Percentiles rank a stretch among this genome's conserved stretches.
Conservation (phyloP, 176 grass and related monocot species). For the Musa troglodytarum region DNA sequence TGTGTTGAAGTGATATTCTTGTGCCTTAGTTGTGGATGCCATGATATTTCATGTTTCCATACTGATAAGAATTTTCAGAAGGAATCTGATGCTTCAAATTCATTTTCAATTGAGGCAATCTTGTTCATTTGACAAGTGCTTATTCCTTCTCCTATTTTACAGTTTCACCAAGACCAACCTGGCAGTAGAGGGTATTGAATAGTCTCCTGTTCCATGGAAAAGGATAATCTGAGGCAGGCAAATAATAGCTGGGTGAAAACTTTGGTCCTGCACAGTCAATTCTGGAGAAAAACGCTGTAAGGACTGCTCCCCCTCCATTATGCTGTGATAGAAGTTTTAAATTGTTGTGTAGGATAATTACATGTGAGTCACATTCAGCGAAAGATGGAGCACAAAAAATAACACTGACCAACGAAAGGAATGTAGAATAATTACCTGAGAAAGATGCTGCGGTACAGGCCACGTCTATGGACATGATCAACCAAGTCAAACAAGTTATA, state of each 20-base stretch:
- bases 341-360: not conserved
- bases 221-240: constrained; percentile 72
- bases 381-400: not conserved
- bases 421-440: constrained; percentile 44
- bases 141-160: not conserved
- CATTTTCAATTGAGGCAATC: not conserved
- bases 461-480: constrained; percentile 82
- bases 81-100: not conserved
- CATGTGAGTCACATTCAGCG: not conserved
- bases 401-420: not conserved
- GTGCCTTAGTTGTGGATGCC: not conserved
- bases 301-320: constrained; percentile 93
- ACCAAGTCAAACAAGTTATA: constrained; percentile 71
- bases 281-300: constrained; percentile 74
- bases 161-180: constrained; percentile 44
- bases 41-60: constrained; percentile 3
- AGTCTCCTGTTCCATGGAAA: constrained; percentile 88
- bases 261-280: constrained; percentile 54
- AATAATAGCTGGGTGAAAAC: constrained; percentile 42
- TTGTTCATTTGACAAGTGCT: not conserved
- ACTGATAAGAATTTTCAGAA: not conserved
- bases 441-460: constrained; percentile 75
- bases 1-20: not conserved
- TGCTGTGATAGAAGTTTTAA: constrained; percentile 52
- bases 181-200: constrained; percentile 87